Percentiles rank a stretch among this genome's conserved stretches.
Evolutionary conservation across 2,329 filamentous ascomycete species (phyloP).

Genomic region (Talaromyces sp.): DNA sequence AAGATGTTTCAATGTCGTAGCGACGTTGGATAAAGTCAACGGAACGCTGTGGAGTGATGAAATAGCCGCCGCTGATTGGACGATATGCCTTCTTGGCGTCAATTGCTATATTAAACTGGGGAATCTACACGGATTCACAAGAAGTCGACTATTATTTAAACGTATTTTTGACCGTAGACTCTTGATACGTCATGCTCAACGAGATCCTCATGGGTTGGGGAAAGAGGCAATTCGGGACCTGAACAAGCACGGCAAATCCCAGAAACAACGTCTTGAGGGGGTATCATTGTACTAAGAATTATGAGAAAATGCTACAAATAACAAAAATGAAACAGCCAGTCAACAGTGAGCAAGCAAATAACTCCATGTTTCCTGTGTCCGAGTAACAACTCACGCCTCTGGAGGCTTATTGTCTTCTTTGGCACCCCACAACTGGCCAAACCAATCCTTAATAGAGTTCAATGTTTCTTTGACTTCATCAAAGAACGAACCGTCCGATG

Average conservation of each 20-base stretch:
- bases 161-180: too few species aligned
- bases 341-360: background rate
- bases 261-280: background rate
- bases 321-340: background rate
- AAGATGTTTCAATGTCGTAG: too few species aligned
- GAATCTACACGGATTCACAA: too few species aligned
- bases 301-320: background rate
- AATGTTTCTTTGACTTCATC: constrained; percentile 9
- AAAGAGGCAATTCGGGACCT: too few species aligned
- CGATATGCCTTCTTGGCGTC: too few species aligned
- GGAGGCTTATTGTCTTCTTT: constrained; percentile 7
- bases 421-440: constrained; percentile 7
- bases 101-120: too few species aligned
- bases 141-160: too few species aligned
- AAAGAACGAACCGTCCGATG: constrained; percentile 5
- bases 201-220: too few species aligned
- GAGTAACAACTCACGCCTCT: background rate
- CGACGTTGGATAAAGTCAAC: too few species aligned
- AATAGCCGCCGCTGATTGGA: background rate
- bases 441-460: constrained; percentile 10
- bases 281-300: background rate
- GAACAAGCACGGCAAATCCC: too few species aligned
- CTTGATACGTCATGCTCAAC: background rate
- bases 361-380: background rate
- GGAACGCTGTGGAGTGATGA: background rate